Evolutionary conservation across 257 asterid genomes (phyloP).

Genomic region (Eustoma russellianum): DNA sequence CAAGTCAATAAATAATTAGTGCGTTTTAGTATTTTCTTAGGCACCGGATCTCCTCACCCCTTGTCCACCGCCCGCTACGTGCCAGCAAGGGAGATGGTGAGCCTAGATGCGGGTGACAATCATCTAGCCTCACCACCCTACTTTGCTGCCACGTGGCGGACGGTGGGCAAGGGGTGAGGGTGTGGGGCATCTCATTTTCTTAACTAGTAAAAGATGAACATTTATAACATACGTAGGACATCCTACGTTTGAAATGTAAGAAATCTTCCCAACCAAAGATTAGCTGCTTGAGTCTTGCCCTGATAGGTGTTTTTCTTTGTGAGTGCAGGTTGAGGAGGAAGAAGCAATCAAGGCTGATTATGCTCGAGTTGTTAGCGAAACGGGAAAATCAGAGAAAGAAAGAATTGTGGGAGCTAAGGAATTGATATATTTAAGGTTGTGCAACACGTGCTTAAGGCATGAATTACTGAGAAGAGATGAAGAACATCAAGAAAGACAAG

Average conservation of each 20-base stretch:
- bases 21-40: no score
- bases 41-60: no score
- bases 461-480: constrained; percentile 32
- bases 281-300: not conserved
- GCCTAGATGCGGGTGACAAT: no score
- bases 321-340: constrained; percentile 24
- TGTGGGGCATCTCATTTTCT: no score
- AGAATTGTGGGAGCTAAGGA: constrained; percentile 26
- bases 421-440: constrained; percentile 35
- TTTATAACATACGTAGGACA: no score
- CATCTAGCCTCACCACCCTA: no score
- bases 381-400: constrained; percentile 22
- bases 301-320: not conserved
- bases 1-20: no score
- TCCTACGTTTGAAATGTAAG: not conserved
- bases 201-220: no score
- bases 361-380: constrained; percentile 16
- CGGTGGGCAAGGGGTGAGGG: no score
- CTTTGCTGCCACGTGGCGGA: no score
- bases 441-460: constrained; percentile 44
- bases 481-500: constrained; percentile 20
- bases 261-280: not conserved
- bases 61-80: no score
- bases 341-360: constrained; percentile 16
- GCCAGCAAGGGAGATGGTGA: no score